phyloP scores from a whole-genome alignment of 495 filamentous ascomycete genomes.

The Aspergillus steynii region DNA sequence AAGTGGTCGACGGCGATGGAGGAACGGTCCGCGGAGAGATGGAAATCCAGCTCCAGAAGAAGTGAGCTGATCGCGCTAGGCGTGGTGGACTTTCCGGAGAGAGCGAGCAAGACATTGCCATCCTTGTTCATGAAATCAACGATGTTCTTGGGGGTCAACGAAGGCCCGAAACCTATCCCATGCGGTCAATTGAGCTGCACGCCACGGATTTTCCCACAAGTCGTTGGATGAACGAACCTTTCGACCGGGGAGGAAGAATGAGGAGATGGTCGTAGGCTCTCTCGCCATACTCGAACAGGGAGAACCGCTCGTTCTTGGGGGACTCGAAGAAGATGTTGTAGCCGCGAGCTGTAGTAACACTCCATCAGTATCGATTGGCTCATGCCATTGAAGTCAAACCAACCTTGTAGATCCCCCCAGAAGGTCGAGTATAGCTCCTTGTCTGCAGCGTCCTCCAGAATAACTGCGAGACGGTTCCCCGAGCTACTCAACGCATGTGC shows the following conservation, averaged over 20 bases:
- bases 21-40: conserved; percentile 80
- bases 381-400: background rate
- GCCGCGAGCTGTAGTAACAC: conserved; percentile 64
- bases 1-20: conserved; percentile 91
- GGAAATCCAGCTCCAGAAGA: conserved; percentile 87
- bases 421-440: conserved; percentile 80
- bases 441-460: conserved; percentile 79
- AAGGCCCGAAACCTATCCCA: conserved; percentile 74
- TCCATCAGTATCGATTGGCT: conserved; percentile 15
- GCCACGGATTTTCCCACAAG: background rate
- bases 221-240: conserved; percentile 56
- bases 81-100: conserved; percentile 70
- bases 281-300: conserved; percentile 85
- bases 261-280: conserved; percentile 87
- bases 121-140: conserved; percentile 88
- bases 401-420: conserved; percentile 79
- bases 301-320: conserved; percentile 79
- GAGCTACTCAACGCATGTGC: conserved; percentile 77
- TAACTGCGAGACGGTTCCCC: conserved; percentile 79
- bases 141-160: conserved; percentile 80
- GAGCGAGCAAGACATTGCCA: conserved; percentile 89
- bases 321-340: conserved; percentile 79
- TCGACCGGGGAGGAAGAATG: conserved; percentile 82
- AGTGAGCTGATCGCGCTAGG: conserved; percentile 80
- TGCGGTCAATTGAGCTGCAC: conserved; percentile 29